These are phyloP conservation scores for Flammula alnicola DNA, from an alignment of 1,284 basidiomycete genomes.

Conservation along the genomic window DNA sequence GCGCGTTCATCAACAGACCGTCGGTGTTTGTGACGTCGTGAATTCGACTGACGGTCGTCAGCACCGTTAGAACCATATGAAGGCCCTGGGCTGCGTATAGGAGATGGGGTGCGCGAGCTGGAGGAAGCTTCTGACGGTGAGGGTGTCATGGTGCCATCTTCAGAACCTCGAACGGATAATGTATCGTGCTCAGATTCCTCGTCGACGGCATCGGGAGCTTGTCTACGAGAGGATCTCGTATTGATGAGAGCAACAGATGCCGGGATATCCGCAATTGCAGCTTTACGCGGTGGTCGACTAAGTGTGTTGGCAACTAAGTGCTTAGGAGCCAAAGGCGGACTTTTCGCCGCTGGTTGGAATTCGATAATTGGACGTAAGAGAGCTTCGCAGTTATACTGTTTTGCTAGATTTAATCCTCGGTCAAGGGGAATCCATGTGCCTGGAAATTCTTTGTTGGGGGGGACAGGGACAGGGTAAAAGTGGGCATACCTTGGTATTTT, in stretches of 20 bases:
- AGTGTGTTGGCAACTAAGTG: slow-evolving; percentile 79
- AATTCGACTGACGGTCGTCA: slow-evolving; percentile 40
- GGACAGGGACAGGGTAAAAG: slow-evolving; percentile 3
- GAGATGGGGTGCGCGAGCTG: slow-evolving; percentile 89
- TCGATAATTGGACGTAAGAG: slow-evolving; percentile 95
- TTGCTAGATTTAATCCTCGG: slow-evolving; percentile 84
- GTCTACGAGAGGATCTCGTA: slow-evolving; percentile 62
- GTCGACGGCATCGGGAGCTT: slow-evolving; percentile 44
- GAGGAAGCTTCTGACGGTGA: slow-evolving; percentile 86
- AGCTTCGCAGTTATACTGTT: slow-evolving; percentile 91
- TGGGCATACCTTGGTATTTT: slow-evolving; percentile 91
- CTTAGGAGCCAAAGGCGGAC: slow-evolving; percentile 96
- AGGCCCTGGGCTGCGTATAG: slow-evolving; percentile 65
- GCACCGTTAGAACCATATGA: slow-evolving; percentile 46
- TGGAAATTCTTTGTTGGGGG: slow-evolving; percentile 36
- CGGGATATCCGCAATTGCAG: slow-evolving; percentile 43
- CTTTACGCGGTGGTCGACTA: slow-evolving; percentile 57
- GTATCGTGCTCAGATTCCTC: slow-evolving; percentile 67
- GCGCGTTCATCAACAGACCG: slow-evolving; percentile 42
- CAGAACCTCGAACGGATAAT: slow-evolving; percentile 67
- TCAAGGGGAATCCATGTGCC: slow-evolving; percentile 99
- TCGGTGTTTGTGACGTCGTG: slow-evolving; percentile 44
- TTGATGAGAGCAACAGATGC: slow-evolving; percentile 40
- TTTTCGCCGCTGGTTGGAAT: slow-evolving; percentile 89
- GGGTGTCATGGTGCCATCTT: slow-evolving; percentile 85